Evolutionary conservation across 208 protist genomes (phyloP).

Genomic region (Leishmania amazonensis): DNA sequence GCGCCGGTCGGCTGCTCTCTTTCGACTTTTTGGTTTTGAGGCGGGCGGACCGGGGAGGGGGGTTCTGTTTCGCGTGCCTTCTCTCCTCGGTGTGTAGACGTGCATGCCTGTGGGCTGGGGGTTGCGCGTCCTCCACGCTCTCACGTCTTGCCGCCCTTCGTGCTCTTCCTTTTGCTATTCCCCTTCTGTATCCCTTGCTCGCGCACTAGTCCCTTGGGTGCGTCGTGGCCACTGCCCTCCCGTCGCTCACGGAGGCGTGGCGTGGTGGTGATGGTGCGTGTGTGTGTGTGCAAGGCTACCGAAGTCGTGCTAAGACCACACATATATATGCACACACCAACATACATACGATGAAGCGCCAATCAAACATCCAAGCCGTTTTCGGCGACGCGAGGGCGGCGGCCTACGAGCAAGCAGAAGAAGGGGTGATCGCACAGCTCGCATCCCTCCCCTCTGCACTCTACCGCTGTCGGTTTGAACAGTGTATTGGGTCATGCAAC

Average conservation of each 20-base stretch:
- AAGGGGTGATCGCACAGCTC: no score
- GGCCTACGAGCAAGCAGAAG: neutral
- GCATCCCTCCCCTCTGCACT: neutral
- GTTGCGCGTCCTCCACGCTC: neutral
- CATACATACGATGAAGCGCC: neutral
- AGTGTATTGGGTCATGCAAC: neutral
- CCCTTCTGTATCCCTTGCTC: neutral
- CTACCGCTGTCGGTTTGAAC: no score
- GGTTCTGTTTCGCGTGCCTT: neutral
- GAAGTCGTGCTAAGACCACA: neutral
- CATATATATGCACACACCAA: neutral
- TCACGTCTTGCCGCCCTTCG: no score
- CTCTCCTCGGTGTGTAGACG: neutral
- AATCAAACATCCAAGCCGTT: no score
- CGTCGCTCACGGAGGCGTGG: neutral
- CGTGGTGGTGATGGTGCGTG: neutral
- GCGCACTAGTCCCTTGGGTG: neutral
- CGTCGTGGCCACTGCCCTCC: neutral
- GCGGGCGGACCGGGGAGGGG: no score
- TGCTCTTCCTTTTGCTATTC: neutral
- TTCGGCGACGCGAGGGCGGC: neutral
- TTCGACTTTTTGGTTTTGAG: neutral
- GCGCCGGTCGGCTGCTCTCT: neutral
- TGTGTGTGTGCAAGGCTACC: neutral
- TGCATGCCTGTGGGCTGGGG: neutral